Conservation (phyloP, 139 green algal species). For the Haematococcus sp. region DNA sequence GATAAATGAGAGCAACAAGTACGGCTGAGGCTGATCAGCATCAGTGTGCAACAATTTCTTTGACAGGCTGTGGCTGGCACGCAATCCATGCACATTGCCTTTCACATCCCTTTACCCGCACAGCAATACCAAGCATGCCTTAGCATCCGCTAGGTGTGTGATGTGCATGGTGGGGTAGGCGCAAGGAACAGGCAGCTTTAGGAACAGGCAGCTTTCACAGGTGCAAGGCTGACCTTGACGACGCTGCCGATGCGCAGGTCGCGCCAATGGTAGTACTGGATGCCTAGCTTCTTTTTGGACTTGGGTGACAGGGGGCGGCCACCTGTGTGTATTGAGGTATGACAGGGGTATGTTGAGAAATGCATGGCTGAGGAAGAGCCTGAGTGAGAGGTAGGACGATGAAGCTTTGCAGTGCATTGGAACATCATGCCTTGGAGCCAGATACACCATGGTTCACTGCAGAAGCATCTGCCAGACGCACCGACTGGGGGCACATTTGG, state of each 20-base stretch:
- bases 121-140: too few relatives aligned
- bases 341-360: too few relatives aligned
- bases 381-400: too few relatives aligned
- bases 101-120: too few relatives aligned
- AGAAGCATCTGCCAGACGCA: conserved; percentile 11
- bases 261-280: conserved; percentile 50
- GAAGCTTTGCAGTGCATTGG: not conserved
- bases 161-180: not conserved
- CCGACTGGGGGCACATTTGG: conserved; percentile 35
- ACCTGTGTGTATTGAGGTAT: conserved; percentile 6
- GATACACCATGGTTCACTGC: not conserved
- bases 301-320: conserved; percentile 37
- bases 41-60: too few relatives aligned
- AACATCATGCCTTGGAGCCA: not conserved
- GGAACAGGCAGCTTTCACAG: not conserved
- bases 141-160: too few relatives aligned
- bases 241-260: conserved; percentile 70
- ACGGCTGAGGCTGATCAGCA: too few relatives aligned
- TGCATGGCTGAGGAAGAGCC: too few relatives aligned
- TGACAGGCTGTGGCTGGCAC: too few relatives aligned
- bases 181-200: not conserved
- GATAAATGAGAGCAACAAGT: not conserved
- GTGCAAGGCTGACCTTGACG: conserved; percentile 40
- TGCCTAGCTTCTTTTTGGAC: conserved; percentile 8
- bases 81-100: too few relatives aligned